Base-by-base conservation (phyloP, 352 stramenopile genomes). In the Phytophthora nicotianae region DNA sequence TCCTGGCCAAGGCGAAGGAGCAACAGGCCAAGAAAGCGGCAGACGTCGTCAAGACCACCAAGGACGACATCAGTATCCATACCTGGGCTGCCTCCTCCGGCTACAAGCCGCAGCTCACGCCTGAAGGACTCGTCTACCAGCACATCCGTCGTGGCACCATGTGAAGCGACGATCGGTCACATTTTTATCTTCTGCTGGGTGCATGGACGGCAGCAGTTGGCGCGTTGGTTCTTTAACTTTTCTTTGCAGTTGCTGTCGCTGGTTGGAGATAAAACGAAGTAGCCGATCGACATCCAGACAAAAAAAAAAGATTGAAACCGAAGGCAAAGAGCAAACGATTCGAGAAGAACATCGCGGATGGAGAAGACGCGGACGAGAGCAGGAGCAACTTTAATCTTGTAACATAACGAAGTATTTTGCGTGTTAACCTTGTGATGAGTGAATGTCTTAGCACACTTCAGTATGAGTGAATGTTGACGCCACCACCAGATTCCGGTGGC, bases 101-200 rank as follows among this genome's bases (percentile, higher is more conserved):
- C 9, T 70, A 62, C 45, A 73, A 73, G 50, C 47, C 50, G 23
- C 71, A 83, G 37, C 62, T 86, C 33, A 82, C 70, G 26, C 68
- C 81, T 0, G 81, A 88, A 50, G 68, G 69, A 24, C 67, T 87
- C 38, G 62, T 77, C 16, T 88, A 93, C 68, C 78, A 87, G 63
- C 81, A 93, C 61, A 79, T 91, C 26, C 84, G 81, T 40, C 81
- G 84, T 17, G 84, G 80, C 46, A 93, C 84, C 4, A 89, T 93
- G 80, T 93, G 77, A 88, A 41, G 29, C 27, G 10, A 32, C 45
- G 21, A 48, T 8, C 17, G 33, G 24, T n/a, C 1, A 45, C 20
- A 49, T 65, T 49, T 65, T 69, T 41, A 48, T 62, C 24, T 53
- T 40, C 37, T 54, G 11, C 40, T 54, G 56, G 16, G 54, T 35